Base-by-base conservation (phyloP, 1,284 basidiomycete species). In the Irpex sp. region DNA sequence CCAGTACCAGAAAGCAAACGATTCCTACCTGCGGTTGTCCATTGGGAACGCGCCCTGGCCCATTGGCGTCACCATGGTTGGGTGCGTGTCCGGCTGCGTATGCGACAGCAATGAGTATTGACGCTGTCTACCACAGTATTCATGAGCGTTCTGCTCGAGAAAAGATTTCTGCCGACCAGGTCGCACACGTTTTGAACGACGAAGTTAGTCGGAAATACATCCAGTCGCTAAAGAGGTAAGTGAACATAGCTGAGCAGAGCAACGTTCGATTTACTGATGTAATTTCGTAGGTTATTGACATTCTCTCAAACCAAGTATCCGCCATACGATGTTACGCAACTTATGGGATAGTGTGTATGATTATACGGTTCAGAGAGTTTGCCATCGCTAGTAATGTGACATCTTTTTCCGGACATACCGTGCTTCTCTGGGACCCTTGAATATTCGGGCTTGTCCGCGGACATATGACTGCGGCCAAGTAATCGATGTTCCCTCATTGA, bases 41-140 rank as follows among this genome's bases (percentile, higher is more conserved):
- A 99, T 99, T 66, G 97, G 97, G 15, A 99, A 98, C 73, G 97
- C 97, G 0, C 96, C 97, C 1, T 99, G 97, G 97, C 97, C 97
- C 0, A 98, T 99, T 72, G 97, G 97, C 61, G 97, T 99, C 4
- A 99, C 97, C 64, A 97, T 97, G 92, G 97, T 98, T 79, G 95
- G 93, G 94, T 94, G 74, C 44, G 89, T 82, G 56, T 26, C 26
- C 26, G 26, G 26, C 26, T 26, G 26, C 26, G 26, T 31, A 44
- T 59, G 57, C 54, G 15, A 59, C 54, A 59, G 37, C 57, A 37
- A 11, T 17, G 19, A 40, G 36, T 7, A 15, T 47, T 55, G 15
- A 52, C 51, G 56, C 54, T 37, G n/a, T 61, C 9, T 5, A 47
- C 44, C 17, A 26, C 8, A 94, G 97, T 79, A 98, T 99, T 67